Evolutionary conservation across 2,329 filamentous ascomycete genomes (phyloP).

Genomic region (Ophidiomyces ophidiicola): DNA sequence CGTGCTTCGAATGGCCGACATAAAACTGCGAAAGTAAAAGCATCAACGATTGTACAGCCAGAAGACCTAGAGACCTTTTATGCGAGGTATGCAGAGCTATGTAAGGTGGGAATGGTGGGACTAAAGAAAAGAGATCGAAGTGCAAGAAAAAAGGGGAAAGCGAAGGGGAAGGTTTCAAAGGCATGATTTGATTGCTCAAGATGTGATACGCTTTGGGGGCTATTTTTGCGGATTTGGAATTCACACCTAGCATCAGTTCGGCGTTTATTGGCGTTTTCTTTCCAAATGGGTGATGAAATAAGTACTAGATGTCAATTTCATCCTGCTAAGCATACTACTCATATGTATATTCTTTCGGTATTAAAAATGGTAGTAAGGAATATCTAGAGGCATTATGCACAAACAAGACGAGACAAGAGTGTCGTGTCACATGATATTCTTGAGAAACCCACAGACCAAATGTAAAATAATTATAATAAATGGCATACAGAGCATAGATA

Average conservation of each 20-base stretch:
- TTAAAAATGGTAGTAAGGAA: too few species aligned
- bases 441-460: too few species aligned
- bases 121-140: slow-evolving; percentile 89
- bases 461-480: background rate
- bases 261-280: slow-evolving; percentile 7
- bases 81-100: slow-evolving; percentile 72
- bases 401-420: too few species aligned
- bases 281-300: too few species aligned
- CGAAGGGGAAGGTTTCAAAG: slow-evolving; percentile 54
- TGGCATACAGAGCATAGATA: background rate
- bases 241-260: slow-evolving; percentile 8
- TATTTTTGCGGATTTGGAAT: background rate
- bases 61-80: slow-evolving; percentile 72
- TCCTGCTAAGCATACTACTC: too few species aligned
- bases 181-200: background rate
- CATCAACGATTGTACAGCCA: slow-evolving; percentile 71
- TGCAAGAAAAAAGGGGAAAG: slow-evolving; percentile 67
- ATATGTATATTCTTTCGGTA: too few species aligned
- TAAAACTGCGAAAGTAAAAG: slow-evolving; percentile 54
- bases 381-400: too few species aligned
- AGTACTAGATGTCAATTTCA: too few species aligned
- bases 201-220: background rate
- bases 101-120: slow-evolving; percentile 75
- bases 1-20: slow-evolving; percentile 71
- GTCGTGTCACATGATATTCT: too few species aligned